Evolutionary conservation across 768 basidiomycete species (phyloP).

Genomic region (Suillus plorans): DNA sequence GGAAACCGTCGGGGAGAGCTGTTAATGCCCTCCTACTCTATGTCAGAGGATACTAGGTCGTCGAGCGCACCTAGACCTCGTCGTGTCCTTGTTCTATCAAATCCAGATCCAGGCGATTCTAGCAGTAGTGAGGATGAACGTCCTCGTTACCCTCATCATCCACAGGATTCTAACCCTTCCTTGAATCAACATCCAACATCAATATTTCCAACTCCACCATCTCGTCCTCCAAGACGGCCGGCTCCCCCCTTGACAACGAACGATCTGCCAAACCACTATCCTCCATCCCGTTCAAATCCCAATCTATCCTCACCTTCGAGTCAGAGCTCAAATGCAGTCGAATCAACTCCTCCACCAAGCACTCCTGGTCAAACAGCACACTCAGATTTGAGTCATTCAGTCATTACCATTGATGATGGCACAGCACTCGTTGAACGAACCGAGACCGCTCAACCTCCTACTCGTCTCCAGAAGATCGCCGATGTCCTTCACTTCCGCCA

Average conservation of each 20-base stretch:
- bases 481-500: slow-evolving; percentile 23
- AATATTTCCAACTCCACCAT: slow-evolving; percentile 19
- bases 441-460: slow-evolving; percentile 25
- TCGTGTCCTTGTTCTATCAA: slow-evolving; percentile 57
- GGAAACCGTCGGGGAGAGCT: slow-evolving; percentile 28
- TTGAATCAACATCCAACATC: slow-evolving; percentile 26
- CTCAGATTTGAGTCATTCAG: slow-evolving; percentile 38
- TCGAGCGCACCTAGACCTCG: slow-evolving; percentile 29
- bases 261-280: slow-evolving; percentile 32
- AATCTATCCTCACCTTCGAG: slow-evolving; percentile 70
- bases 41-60: slow-evolving; percentile 63
- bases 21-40: slow-evolving; percentile 35
- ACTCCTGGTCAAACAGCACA: slow-evolving; percentile 56
- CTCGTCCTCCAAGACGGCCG: slow-evolving; percentile 18
- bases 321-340: slow-evolving; percentile 59
- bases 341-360: slow-evolving; percentile 70
- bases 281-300: slow-evolving; percentile 47
- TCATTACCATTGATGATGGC: slow-evolving; percentile 39
- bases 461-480: slow-evolving; percentile 33
- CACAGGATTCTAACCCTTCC: slow-evolving; percentile 26
- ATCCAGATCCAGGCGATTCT: slow-evolving; percentile 54
- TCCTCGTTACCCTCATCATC: slow-evolving; percentile 11
- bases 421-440: slow-evolving; percentile 28
- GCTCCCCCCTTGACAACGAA: slow-evolving; percentile 40
- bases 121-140: slow-evolving; percentile 40